These are phyloP conservation scores for Coemansia sp. DNA, from an alignment of 192 early-diverging fungal species.

Conservation along the genomic window DNA sequence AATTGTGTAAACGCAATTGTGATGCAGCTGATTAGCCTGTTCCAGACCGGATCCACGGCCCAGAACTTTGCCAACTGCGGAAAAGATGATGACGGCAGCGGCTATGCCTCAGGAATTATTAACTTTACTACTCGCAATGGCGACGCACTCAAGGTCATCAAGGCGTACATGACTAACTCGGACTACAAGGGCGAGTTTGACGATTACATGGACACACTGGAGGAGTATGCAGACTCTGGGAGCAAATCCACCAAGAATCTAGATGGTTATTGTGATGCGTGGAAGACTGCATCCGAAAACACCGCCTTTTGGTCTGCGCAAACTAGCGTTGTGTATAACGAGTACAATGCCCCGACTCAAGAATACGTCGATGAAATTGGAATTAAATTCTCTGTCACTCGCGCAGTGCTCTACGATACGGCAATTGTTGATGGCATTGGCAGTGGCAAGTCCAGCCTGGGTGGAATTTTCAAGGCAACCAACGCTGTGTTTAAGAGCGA, in stretches of 20 bases:
- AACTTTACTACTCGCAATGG: constrained; percentile 4
- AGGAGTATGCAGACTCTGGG: neutral
- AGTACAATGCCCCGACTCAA: neutral
- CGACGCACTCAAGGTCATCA: neutral
- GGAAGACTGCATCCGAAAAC: neutral
- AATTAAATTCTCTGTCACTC: neutral
- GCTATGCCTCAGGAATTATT: neutral
- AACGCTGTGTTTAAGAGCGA: neutral
- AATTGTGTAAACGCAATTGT: neutral
- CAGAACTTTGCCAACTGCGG: neutral
- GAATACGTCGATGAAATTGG: neutral
- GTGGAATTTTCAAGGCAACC: constrained; percentile 1
- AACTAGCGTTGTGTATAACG: neutral
- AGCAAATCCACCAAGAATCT: neutral
- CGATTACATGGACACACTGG: neutral
- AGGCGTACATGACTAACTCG: neutral
- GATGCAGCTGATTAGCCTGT: neutral
- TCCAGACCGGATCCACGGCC: neutral
- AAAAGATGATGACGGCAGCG: neutral
- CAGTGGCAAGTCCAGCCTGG: neutral
- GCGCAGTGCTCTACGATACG: neutral
- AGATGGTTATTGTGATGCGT: neutral
- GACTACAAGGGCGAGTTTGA: neutral
- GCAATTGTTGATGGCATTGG: neutral
- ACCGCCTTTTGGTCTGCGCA: neutral